Conservation (phyloP, 1,284 basidiomycete genomes). For the Ganoderma multipileum region DNA sequence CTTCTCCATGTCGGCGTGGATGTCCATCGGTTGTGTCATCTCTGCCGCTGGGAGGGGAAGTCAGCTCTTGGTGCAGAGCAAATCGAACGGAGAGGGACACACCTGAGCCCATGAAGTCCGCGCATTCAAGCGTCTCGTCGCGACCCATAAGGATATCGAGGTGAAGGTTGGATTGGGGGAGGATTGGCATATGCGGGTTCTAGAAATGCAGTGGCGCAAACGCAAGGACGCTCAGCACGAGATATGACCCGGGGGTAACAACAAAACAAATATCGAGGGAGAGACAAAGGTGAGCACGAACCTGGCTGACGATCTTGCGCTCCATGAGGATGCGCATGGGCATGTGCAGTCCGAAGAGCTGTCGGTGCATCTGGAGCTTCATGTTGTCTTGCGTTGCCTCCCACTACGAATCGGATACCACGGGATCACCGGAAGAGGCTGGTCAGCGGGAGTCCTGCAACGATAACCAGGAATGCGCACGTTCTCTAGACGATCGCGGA, state of each 20-base stretch:
- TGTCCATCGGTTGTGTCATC: conserved; percentile 56
- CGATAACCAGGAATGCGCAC: conserved; percentile 48
- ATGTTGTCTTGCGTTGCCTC: conserved; percentile 90
- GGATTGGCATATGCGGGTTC: conserved; percentile 69
- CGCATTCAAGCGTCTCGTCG: conserved; percentile 77
- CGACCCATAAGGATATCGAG: conserved; percentile 92
- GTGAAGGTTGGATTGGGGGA: conserved; percentile 79
- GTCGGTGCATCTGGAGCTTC: conserved; percentile 85
- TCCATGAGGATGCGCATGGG: conserved; percentile 95
- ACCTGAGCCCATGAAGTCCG: conserved; percentile 53
- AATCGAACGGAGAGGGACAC: conserved; percentile 34
- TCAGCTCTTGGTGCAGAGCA: conserved; percentile 5
- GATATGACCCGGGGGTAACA: too few species aligned
- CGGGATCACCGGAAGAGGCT: background rate
- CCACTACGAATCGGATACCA: conserved; percentile 77
- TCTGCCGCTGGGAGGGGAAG: conserved; percentile 55
- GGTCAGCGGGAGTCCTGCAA: background rate
- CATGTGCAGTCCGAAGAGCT: conserved; percentile 86
- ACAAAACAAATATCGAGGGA: too few species aligned
- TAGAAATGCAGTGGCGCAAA: conserved; percentile 34
- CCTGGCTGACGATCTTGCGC: conserved; percentile 82
- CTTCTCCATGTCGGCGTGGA: conserved; percentile 79
- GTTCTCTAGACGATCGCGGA: conserved; percentile 73
- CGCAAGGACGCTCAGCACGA: conserved; percentile 9
- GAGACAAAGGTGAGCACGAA: conserved; percentile 46